These are phyloP conservation scores for Carex scoparia DNA, from an alignment of 176 grass and related monocot species.

Conservation along the genomic window DNA sequence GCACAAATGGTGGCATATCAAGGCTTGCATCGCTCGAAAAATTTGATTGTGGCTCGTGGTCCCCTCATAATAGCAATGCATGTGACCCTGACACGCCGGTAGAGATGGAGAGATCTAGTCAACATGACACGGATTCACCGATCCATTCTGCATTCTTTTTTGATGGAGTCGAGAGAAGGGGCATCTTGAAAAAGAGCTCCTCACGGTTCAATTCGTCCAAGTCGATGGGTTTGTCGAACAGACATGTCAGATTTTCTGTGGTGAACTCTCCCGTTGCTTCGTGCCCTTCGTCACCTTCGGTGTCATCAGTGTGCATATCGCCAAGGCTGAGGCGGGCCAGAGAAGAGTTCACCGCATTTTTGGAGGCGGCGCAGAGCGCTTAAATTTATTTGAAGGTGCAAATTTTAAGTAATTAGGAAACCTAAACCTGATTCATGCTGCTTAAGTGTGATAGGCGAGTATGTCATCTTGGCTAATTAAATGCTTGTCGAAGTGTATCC, in stretches of 20 bases:
- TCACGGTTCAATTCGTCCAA: conserved; percentile 37
- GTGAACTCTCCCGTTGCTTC: conserved; percentile 26
- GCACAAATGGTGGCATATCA: conserved; percentile 28
- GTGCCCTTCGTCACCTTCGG: conserved; percentile 54
- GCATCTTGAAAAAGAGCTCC: conserved; percentile 66
- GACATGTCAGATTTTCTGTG: conserved; percentile 71
- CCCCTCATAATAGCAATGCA: not conserved
- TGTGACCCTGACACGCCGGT: conserved; percentile 7
- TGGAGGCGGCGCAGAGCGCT: conserved; percentile 54
- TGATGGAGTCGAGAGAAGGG: conserved; percentile 43
- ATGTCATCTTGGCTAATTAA: conserved; percentile 18
- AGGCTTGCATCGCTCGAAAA: conserved; percentile 54
- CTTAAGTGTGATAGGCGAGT: conserved; percentile 13
- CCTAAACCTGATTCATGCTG: conserved; percentile 6
- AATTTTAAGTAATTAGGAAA: not conserved
- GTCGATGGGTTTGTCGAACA: conserved; percentile 44
- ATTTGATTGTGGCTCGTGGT: conserved; percentile 43
- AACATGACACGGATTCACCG: conserved; percentile 40
- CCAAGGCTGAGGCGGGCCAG: conserved; percentile 49
- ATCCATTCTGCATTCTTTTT: conserved; percentile 70
- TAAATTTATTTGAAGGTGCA: conserved; percentile 3
- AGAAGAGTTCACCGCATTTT: conserved; percentile 73
- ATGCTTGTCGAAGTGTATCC: not conserved
- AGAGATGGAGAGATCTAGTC: conserved; percentile 28
- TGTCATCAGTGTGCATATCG: conserved; percentile 39